These are phyloP conservation scores for Craspedostauros australis DNA, from an alignment of 108 stramenopile genomes.

Conservation along the genomic window DNA sequence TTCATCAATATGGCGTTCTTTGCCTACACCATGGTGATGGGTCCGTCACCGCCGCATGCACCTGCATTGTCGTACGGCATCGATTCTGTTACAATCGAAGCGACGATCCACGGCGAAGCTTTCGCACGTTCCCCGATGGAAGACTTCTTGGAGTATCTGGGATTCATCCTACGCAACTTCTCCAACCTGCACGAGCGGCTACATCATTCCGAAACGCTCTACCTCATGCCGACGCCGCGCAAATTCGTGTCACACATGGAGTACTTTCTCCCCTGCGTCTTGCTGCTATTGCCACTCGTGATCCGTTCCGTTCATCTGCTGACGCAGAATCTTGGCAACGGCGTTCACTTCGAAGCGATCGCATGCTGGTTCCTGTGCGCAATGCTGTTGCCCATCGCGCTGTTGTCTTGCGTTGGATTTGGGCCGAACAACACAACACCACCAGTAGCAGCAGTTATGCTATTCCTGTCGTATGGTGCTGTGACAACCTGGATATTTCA, in stretches of 20 bases:
- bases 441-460: too few relatives aligned
- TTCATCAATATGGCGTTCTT: slow-evolving; percentile 42
- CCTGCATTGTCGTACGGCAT: slow-evolving; percentile 68
- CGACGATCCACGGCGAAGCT: slow-evolving; percentile 5
- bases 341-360: too few relatives aligned
- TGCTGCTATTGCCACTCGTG: slow-evolving; percentile 69
- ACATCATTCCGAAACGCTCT: slow-evolving; percentile 75
- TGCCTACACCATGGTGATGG: slow-evolving; percentile 23
- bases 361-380: too few relatives aligned
- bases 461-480: too few relatives aligned
- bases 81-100: slow-evolving; percentile 71
- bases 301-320: slow-evolving; percentile 53
- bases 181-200: slow-evolving; percentile 85
- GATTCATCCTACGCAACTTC: slow-evolving; percentile 55
- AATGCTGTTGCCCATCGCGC: too few relatives aligned
- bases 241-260: slow-evolving; percentile 83
- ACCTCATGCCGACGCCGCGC: slow-evolving; percentile 56
- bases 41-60: slow-evolving; percentile 55
- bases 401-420: too few relatives aligned
- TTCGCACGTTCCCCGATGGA: slow-evolving; percentile 11
- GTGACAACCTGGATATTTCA: too few relatives aligned
- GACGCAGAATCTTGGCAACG: too few relatives aligned
- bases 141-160: slow-evolving; percentile 50
- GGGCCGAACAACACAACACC: too few relatives aligned
- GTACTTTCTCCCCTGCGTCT: slow-evolving; percentile 66